Conservation (phyloP, 805 yeast species). For the Candida nonsorbophila region DNA sequence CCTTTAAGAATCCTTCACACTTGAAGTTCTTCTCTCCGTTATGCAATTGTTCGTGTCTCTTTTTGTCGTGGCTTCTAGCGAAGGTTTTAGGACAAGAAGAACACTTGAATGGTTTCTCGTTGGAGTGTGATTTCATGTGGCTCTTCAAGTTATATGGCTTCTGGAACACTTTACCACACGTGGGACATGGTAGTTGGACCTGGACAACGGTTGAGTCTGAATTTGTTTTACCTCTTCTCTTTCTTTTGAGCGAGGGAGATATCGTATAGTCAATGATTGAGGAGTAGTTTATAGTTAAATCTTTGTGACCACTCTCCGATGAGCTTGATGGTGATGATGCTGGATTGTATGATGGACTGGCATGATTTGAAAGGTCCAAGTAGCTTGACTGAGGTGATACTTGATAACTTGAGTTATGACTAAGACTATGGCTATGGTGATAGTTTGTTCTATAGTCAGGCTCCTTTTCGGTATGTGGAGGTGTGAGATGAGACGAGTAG, state of each 20-base stretch:
- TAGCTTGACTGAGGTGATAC: slow-evolving; percentile 1
- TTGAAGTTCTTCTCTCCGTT: slow-evolving; percentile 65
- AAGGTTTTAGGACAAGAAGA: slow-evolving; percentile 59
- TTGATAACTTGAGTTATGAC: too few species aligned
- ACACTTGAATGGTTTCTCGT: slow-evolving; percentile 67
- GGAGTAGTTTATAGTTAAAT: slow-evolving; percentile 22
- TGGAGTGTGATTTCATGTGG: slow-evolving; percentile 52
- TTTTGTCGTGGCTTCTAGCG: slow-evolving; percentile 73
- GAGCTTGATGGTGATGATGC: slow-evolving; percentile 1
- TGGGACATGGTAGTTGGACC: slow-evolving; percentile 25
- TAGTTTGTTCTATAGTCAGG: too few species aligned
- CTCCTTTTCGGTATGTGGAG: too few species aligned
- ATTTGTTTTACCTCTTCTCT: slow-evolving; percentile 15
- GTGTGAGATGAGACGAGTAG: too few species aligned
- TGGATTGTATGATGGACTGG: neutral
- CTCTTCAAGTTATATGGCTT: slow-evolving; percentile 47
- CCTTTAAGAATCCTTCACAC: slow-evolving; percentile 57
- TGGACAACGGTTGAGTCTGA: slow-evolving; percentile 1
- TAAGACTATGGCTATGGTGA: too few species aligned
- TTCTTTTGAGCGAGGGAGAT: slow-evolving; percentile 23
- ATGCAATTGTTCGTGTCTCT: slow-evolving; percentile 72
- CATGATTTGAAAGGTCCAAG: neutral
- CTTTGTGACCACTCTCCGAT: slow-evolving; percentile 1
- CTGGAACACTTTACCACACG: slow-evolving; percentile 41
- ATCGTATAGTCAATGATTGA: slow-evolving; percentile 30